These are phyloP conservation scores for Tilletia setariae DNA, from an alignment of 1,284 basidiomycete species.

Conservation along the genomic window DNA sequence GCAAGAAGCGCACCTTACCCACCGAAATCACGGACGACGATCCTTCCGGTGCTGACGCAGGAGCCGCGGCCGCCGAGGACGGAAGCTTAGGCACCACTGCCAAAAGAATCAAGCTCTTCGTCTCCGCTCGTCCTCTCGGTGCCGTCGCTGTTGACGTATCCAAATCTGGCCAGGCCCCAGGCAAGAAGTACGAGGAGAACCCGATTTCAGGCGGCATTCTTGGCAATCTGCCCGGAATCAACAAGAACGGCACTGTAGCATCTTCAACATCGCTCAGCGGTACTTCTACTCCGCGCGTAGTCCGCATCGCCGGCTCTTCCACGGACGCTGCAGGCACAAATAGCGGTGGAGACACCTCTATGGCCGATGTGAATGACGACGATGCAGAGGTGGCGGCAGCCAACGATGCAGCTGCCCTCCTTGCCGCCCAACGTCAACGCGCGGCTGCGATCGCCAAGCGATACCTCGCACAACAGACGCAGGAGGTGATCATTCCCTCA, in stretches of 20 bases:
- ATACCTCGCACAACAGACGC: constrained; percentile 94
- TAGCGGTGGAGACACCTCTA: constrained; percentile 36
- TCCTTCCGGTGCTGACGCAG: constrained; percentile 21
- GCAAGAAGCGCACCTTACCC: constrained; percentile 49
- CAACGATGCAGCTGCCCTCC: constrained; percentile 67
- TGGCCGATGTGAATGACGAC: constrained; percentile 38
- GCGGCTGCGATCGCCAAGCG: constrained; percentile 83
- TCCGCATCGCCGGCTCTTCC: constrained; percentile 22
- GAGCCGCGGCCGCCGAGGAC: constrained; percentile 20
- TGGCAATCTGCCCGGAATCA: constrained; percentile 46
- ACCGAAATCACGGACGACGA: constrained; percentile 44
- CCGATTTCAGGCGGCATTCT: constrained; percentile 42
- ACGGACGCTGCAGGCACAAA: constrained; percentile 36
- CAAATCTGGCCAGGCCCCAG: constrained; percentile 41
- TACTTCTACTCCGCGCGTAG: not conserved
- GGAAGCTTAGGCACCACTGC: constrained; percentile 18
- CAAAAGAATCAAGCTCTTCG: constrained; percentile 52
- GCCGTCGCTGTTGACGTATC: constrained; percentile 50
- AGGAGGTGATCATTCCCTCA: constrained; percentile 86
- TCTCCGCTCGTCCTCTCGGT: constrained; percentile 43
- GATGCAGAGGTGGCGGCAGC: constrained; percentile 18
- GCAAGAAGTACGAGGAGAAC: constrained; percentile 53
- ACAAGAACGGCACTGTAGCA: not conserved
- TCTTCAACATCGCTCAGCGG: not conserved
- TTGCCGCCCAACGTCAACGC: constrained; percentile 65